phyloP scores from a whole-genome alignment of 768 basidiomycete genomes.

The Hebeloma cylindrosporum region DNA sequence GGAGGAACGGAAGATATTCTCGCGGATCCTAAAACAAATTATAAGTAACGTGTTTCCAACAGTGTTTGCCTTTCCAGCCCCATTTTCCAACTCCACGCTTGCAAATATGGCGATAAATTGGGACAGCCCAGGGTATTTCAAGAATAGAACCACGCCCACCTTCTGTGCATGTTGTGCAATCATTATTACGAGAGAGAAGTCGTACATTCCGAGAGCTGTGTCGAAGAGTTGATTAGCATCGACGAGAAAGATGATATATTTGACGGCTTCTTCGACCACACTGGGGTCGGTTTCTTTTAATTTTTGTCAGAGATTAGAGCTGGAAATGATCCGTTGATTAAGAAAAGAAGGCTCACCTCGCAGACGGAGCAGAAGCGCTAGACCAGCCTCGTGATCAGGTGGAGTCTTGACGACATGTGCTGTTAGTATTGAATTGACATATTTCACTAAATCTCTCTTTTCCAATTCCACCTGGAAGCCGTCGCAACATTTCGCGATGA shows the following conservation, averaged over 20 bases:
- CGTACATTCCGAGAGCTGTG: constrained; percentile 97
- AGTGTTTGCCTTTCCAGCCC: no score
- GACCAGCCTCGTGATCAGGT: constrained; percentile 85
- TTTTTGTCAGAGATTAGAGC: not conserved
- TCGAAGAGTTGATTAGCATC: constrained; percentile 91
- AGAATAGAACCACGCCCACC: constrained; percentile 41
- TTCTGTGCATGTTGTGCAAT: constrained; percentile 97
- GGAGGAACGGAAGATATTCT: constrained; percentile 96
- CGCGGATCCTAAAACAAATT: constrained; percentile 77
- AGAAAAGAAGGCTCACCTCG: constrained; percentile 53
- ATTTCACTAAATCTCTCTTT: constrained; percentile 66
- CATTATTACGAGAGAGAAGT: constrained; percentile 94
- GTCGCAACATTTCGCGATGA: constrained; percentile 73
- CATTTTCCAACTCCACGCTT: no score
- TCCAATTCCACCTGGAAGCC: constrained; percentile 73
- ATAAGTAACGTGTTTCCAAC: constrained; percentile 2
- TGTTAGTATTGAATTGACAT: constrained; percentile 89
- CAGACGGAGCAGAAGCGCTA: constrained; percentile 71
- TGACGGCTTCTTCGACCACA: constrained; percentile 93
- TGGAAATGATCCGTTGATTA: constrained; percentile 3
- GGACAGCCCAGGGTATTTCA: not conserved
- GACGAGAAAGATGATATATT: constrained; percentile 97
- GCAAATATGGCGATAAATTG: not conserved
- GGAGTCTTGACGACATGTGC: constrained; percentile 91
- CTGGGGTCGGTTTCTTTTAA: constrained; percentile 55